A percentile compares a stretch with the other conserved stretches of the same genome.
Conservation (phyloP, 2,329 filamentous ascomycete genomes). For the Paradendryphiella salina region DNA sequence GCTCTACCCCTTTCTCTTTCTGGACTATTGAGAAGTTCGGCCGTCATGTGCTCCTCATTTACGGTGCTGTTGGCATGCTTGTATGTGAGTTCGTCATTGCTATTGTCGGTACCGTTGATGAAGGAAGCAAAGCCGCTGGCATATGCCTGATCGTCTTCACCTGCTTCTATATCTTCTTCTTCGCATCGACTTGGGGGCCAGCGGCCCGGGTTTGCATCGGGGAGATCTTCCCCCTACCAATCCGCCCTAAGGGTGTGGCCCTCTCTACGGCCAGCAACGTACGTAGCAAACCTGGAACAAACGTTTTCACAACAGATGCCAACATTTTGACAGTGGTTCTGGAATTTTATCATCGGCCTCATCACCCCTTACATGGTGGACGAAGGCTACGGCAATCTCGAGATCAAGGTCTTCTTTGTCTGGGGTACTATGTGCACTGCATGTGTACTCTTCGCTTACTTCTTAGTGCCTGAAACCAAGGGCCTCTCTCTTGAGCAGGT, state of each 20-base stretch:
- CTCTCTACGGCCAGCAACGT: slow-evolving; percentile 81
- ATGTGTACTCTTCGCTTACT: slow-evolving; percentile 68
- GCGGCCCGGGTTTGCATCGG: slow-evolving; percentile 74
- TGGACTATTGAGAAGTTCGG: slow-evolving; percentile 81
- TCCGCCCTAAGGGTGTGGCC: slow-evolving; percentile 83
- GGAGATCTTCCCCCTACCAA: slow-evolving; percentile 87
- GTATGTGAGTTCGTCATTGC: slow-evolving; percentile 85
- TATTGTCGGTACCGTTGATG: slow-evolving; percentile 58
- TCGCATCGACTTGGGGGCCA: slow-evolving; percentile 86
- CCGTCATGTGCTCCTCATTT: slow-evolving; percentile 77
- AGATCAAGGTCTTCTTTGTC: slow-evolving; percentile 58
- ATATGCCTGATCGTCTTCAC: slow-evolving; percentile 76
- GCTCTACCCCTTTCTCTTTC: slow-evolving; percentile 84
- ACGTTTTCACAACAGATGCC: background rate
- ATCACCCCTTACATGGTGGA: slow-evolving; percentile 73
- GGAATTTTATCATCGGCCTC: slow-evolving; percentile 67
- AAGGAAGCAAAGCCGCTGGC: slow-evolving; percentile 55
- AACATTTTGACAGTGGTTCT: slow-evolving; percentile 57
- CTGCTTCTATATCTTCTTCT: slow-evolving; percentile 91
- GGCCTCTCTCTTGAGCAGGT: slow-evolving; percentile 78
- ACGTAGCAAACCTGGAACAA: background rate
- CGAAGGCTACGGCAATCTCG: slow-evolving; percentile 65
- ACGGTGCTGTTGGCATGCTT: slow-evolving; percentile 79
- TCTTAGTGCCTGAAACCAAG: slow-evolving; percentile 76
- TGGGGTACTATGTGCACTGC: slow-evolving; percentile 58